These are phyloP conservation scores for Pyrrhoderma lamaoense DNA, from an alignment of 1,284 basidiomycete species.

Conservation along the genomic window DNA sequence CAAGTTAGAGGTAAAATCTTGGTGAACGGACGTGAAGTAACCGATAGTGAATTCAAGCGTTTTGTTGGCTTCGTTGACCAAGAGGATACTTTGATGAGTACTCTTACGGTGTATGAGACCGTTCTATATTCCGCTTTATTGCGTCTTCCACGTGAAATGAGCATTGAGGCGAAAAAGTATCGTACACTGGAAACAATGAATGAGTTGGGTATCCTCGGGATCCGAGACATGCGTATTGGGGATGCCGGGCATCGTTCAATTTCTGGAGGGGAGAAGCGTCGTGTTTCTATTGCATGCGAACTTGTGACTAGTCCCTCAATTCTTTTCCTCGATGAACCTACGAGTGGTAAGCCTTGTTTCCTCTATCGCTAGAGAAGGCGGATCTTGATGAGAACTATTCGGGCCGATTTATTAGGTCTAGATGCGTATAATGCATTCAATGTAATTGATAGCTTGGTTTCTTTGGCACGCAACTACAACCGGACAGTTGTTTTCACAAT, in stretches of 20 bases:
- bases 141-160: conserved; percentile 90
- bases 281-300: conserved; percentile 97
- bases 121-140: conserved; percentile 90
- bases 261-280: conserved; percentile 92
- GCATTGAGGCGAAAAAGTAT: conserved; percentile 86
- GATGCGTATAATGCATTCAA: conserved; percentile 96
- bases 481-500: conserved; percentile 97
- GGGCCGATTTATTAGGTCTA: conserved; percentile 47
- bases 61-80: conserved; percentile 96
- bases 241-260: conserved; percentile 80
- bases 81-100: conserved; percentile 95
- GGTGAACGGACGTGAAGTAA: conserved; percentile 81
- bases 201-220: conserved; percentile 87
- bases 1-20: conserved; percentile 67
- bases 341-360: conserved; percentile 58
- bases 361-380: not conserved
- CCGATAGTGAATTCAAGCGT: conserved; percentile 71
- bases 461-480: conserved; percentile 82
- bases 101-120: conserved; percentile 96
- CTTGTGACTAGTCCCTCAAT: conserved; percentile 94
- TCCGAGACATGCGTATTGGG: conserved; percentile 87
- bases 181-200: conserved; percentile 94
- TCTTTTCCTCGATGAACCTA: conserved; percentile 94
- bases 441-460: conserved; percentile 84
- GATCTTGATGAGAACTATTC: conserved; percentile 1